Evolutionary conservation across 495 filamentous ascomycete genomes (phyloP).

Genomic region (Neurospora sp.): DNA sequence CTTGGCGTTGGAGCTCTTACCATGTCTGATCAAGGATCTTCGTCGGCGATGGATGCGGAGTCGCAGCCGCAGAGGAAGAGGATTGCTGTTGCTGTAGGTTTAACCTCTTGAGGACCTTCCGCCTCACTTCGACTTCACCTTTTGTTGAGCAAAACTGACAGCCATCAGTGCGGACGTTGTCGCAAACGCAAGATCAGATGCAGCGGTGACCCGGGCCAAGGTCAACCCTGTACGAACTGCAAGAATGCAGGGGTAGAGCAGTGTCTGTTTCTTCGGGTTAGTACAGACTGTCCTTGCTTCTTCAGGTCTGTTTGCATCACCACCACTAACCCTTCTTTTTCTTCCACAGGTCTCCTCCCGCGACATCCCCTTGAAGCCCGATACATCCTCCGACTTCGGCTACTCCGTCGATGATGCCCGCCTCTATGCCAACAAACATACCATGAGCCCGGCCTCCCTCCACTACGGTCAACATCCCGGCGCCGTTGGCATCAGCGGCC

Average conservation of each 20-base stretch:
- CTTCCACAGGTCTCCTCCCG: constrained; percentile 36
- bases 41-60: constrained; percentile 22
- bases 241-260: constrained; percentile 55
- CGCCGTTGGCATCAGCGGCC: background rate
- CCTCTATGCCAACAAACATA: constrained; percentile 23
- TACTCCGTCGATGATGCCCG: constrained; percentile 33
- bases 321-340: constrained; percentile 10
- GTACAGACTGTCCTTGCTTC: constrained; percentile 26
- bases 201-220: constrained; percentile 73
- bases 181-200: constrained; percentile 94
- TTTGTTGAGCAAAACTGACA: constrained; percentile 2
- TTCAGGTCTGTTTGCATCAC: background rate
- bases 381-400: constrained; percentile 20
- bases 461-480: background rate
- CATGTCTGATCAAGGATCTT: constrained; percentile 29
- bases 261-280: constrained; percentile 67
- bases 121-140: background rate
- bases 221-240: constrained; percentile 73
- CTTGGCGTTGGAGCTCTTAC: constrained; percentile 23
- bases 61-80: constrained; percentile 39
- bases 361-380: constrained; percentile 33
- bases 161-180: constrained; percentile 70
- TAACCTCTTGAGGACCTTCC: background rate
- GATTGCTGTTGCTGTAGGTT: constrained; percentile 61
- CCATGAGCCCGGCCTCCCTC: background rate